Base-by-base conservation (phyloP, 1,284 basidiomycete genomes). In the Ceratobasidium sp. region DNA sequence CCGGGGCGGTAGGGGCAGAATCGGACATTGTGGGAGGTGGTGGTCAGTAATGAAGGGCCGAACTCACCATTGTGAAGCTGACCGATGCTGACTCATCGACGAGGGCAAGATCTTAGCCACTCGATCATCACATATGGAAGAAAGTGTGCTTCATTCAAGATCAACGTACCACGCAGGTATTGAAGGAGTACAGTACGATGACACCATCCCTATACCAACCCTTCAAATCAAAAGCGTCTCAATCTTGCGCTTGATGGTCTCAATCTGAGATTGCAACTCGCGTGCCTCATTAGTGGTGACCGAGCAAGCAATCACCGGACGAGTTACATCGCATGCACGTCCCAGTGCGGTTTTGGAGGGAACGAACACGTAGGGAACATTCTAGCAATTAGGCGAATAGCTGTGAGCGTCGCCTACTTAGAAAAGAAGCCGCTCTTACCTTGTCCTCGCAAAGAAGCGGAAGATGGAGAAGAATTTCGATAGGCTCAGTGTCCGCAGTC, bases 381-480 rank as follows among this genome's bases (percentile, higher is more conserved):
- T 98, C 95, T 93, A 78, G 62, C 76, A 74, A 43, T 27, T 39
- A 46, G 14, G 9, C 9, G 22, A 39, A 59, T 48, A 59, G 24
- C 37, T 39, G 56, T n/a, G n/a, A n/a, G n/a, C n/a, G n/a, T n/a
- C n/a, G n/a, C n/a, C n/a, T n/a, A n/a, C n/a, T n/a, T n/a, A n/a
- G n/a, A n/a, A n/a, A n/a, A n/a, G n/a, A n/a, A n/a, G n/a, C n/a
- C n/a, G n/a, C n/a, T n/a, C 84, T 9, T 71, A 91, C 93, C 88
- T 99, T 99, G 87, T 99, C 98, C 84, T 99, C 98, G 82, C 98
- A 99, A 54, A 99, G 87, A 72, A 99, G 87, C 56, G 98, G 98
- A 34, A 99, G 90, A 84, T 99, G 98, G 78, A 99, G 89, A 64
- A 99, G 86, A 82, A 99, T 99, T 83, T 99, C 97, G 80, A 99